Conservation (phyloP, 2,329 filamentous ascomycete species). For the Teratosphaeriaceae sp. region DNA sequence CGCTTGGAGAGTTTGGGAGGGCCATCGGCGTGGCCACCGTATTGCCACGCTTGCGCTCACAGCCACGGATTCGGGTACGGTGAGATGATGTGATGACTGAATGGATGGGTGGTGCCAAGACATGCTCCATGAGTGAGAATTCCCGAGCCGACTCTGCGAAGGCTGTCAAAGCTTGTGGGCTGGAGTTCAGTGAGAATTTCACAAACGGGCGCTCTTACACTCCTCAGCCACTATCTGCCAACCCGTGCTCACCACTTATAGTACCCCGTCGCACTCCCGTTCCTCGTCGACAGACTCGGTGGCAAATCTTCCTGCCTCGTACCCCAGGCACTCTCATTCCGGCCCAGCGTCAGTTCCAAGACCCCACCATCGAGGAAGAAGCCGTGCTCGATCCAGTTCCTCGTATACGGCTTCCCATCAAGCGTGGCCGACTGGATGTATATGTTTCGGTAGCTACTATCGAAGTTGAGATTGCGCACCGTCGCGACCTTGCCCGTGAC, state of each 20-base stretch:
- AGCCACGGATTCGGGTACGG: no score
- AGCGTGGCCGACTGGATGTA: constrained; percentile 40
- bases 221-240: no score
- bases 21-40: no score
- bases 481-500: constrained; percentile 36
- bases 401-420: constrained; percentile 36
- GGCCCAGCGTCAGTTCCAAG: constrained; percentile 37
- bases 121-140: no score
- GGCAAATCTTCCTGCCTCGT: constrained; percentile 36
- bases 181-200: no score
- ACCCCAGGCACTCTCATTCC: constrained; percentile 39
- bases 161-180: no score
- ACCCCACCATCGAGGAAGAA: constrained; percentile 40
- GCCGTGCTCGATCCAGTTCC: constrained; percentile 40
- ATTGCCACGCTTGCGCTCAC: no score
- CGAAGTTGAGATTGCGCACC: constrained; percentile 37
- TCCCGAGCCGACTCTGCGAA: no score
- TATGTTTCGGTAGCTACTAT: constrained; percentile 34
- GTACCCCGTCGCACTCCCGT: constrained; percentile 33
- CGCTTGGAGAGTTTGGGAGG: no score
- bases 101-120: no score
- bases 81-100: no score
- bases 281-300: constrained; percentile 27
- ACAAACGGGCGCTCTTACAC: no score
- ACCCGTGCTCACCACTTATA: constrained; percentile 5